These are phyloP conservation scores for Globisporangium radiosum DNA, from an alignment of 352 stramenopile genomes.

Conservation along the genomic window DNA sequence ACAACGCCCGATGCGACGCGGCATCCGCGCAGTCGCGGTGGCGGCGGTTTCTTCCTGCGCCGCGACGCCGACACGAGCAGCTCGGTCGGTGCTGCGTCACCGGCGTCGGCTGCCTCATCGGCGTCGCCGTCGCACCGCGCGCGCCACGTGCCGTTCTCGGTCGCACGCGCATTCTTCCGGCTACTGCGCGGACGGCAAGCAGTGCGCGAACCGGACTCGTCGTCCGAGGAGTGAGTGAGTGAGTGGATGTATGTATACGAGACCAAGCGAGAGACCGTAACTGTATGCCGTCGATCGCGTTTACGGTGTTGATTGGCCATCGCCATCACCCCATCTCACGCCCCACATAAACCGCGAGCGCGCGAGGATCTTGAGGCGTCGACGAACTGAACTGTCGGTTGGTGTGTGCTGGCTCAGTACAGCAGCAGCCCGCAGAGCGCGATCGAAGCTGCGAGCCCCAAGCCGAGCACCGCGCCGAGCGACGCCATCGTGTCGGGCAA, in stretches of 20 bases:
- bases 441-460: slow-evolving; percentile 53
- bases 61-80: slow-evolving; percentile 6
- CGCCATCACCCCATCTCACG: no score
- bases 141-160: slow-evolving; percentile 43
- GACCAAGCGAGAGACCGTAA: background rate
- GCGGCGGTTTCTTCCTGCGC: slow-evolving; percentile 10
- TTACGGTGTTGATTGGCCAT: background rate
- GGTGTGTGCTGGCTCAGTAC: slow-evolving; percentile 5
- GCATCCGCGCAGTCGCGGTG: background rate
- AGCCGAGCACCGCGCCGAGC: slow-evolving; percentile 34
- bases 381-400: background rate
- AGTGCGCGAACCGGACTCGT: slow-evolving; percentile 11
- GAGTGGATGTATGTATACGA: background rate
- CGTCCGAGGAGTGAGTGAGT: slow-evolving; percentile 11
- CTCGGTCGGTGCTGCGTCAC: background rate
- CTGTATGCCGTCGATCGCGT: background rate
- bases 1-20: background rate
- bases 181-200: slow-evolving; percentile 40
- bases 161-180: slow-evolving; percentile 62
- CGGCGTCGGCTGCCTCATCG: background rate
- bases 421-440: slow-evolving; percentile 28
- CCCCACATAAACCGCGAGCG: no score
- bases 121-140: slow-evolving; percentile 6
- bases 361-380: no score
- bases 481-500: slow-evolving; percentile 46